phyloP scores from a whole-genome alignment of 1,284 basidiomycete genomes.

The Ceratobasidium sp. region DNA sequence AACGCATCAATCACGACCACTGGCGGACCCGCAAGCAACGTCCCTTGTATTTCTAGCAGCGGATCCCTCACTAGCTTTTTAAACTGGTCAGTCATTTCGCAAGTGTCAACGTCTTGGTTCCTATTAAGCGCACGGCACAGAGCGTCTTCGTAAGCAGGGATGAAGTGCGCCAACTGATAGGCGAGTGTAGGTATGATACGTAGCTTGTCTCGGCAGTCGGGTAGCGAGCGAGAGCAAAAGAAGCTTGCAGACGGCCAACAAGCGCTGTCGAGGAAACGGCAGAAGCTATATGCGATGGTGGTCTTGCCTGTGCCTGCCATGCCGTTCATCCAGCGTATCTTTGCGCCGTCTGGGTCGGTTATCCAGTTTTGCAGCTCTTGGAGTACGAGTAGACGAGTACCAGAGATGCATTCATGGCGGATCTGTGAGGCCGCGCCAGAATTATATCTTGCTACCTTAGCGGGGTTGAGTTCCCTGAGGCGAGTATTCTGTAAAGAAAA shows the following conservation, averaged over 20 bases:
- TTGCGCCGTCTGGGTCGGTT: conserved; percentile 45
- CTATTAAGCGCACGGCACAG: neutral
- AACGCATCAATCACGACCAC: conserved; percentile 46
- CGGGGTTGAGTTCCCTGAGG: neutral
- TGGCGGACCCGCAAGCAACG: neutral
- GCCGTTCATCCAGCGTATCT: conserved; percentile 51
- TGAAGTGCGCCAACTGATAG: conserved; percentile 48
- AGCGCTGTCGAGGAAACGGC: conserved; percentile 41
- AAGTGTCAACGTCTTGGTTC: conserved; percentile 46
- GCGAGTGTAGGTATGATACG: conserved; percentile 45
- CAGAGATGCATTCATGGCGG: conserved; percentile 47
- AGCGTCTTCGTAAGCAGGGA: neutral
- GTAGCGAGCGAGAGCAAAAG: too few species aligned
- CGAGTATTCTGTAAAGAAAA: neutral
- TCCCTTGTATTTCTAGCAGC: neutral
- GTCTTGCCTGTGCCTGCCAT: conserved; percentile 48
- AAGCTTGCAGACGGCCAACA: conserved; percentile 44
- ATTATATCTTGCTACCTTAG: neutral
- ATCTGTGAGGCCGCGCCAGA: neutral
- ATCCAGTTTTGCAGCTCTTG: conserved; percentile 48
- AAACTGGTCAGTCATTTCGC: conserved; percentile 47
- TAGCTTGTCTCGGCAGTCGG: conserved; percentile 45
- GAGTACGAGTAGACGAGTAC: conserved; percentile 50
- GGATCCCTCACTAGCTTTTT: conserved; percentile 44
- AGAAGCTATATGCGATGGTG: conserved; percentile 48